Evolutionary conservation across 129 eudicot species (phyloP), one percentile per base, ranked within the genome.

Genomic region (Centaurea solstitialis): DNA sequence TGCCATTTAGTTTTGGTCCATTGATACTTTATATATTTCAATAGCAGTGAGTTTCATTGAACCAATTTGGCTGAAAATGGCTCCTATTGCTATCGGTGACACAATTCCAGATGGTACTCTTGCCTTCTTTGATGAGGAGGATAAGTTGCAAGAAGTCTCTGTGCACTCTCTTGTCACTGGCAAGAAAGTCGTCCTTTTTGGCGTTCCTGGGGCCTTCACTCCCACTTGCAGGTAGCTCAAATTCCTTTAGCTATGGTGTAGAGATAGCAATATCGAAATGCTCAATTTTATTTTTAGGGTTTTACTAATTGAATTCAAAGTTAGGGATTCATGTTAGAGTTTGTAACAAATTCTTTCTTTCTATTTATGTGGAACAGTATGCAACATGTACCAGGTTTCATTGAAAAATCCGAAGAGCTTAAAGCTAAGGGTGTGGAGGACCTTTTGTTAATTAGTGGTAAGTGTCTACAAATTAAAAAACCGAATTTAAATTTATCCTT

Each of bases 321-420:
- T 45, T 45, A 45, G n/a, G 57, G 15, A 45, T 45, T 4, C 57
- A 0, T 45, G 57, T 45, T 9, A 3, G 15, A 64, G 3, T 4
- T 59, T 26, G 30, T 59, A 77, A 72, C 71, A 10, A 41, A 0
- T 28, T 26, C 0, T 38, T 17, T 26, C 3, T 22, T 0, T 11
- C 20, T 37, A 40, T 65, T 7, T 7, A 6, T 71, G 53, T 35
- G 37, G 12, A 26, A 37, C 68, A 93, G 98, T 70, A 70, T 80
- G 90, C 85, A 94, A 75, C 98, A 94, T 83, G 97, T 94, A 17
- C 96, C 98, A 0, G 92, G 96, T n/a, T 94, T 94, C 83, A 84
- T 94, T 65, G 97, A 94, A 88, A 90, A 89, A 68, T 89, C 97
- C 0, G 96, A 90, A 77, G 93, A 90, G 85, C 82, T 94, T 65